Conservation (phyloP, 1,284 basidiomycete genomes). For the Anthracocystis walkeri region DNA sequence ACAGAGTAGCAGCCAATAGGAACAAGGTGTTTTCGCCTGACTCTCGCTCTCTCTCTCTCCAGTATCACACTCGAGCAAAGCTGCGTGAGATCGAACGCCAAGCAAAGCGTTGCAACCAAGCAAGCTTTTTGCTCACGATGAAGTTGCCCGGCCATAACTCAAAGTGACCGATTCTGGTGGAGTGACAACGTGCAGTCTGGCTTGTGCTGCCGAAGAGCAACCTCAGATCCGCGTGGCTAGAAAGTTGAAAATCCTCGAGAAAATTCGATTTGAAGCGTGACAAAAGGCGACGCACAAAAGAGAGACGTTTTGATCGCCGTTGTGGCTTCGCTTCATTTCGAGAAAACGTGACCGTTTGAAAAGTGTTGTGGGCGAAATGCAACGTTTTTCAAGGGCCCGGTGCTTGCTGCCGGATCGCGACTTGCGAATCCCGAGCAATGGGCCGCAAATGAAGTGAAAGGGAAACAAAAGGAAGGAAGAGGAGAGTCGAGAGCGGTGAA, state of each 20-base stretch:
- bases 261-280: background rate
- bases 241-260: too few species aligned
- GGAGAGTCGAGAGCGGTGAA: background rate
- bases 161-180: too few species aligned
- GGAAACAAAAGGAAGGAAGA: background rate
- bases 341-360: background rate
- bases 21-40: too few species aligned
- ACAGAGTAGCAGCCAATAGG: background rate
- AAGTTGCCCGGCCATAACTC: too few species aligned
- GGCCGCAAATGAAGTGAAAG: background rate
- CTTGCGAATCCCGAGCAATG: slow-evolving; percentile 2
- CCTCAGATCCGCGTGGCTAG: background rate
- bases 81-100: too few species aligned
- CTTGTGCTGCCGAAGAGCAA: background rate
- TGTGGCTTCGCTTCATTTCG: background rate
- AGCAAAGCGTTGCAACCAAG: too few species aligned
- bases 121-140: too few species aligned
- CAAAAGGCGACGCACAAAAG: background rate
- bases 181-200: background rate
- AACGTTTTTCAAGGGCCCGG: background rate
- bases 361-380: background rate
- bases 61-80: too few species aligned
- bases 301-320: too few species aligned
- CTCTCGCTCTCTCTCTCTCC: too few species aligned
- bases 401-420: background rate